phyloP scores from a whole-genome alignment of 2,329 filamentous ascomycete species.

The Penicillium sp. region DNA sequence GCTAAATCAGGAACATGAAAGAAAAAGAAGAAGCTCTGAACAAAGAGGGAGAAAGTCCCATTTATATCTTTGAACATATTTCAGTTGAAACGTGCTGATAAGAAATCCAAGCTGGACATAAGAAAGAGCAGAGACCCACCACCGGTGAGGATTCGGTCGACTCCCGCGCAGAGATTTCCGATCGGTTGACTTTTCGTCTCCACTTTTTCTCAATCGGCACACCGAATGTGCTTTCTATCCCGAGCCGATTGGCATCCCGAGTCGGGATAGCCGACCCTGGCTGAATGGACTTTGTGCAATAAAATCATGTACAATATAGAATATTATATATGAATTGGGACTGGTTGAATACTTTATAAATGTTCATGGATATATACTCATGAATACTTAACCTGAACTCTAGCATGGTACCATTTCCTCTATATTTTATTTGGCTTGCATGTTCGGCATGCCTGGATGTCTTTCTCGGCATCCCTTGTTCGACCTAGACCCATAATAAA shows the following conservation, averaged over 20 bases:
- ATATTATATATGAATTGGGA: background rate
- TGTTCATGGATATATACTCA: background rate
- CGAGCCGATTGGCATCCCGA: slow-evolving; percentile 9
- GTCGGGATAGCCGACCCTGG: slow-evolving; percentile 9
- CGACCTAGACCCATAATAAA: slow-evolving; percentile 7
- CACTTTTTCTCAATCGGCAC: slow-evolving; percentile 20
- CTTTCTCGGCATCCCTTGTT: slow-evolving; percentile 6
- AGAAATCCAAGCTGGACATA: background rate
- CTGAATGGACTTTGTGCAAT: background rate
- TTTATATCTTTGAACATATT: slow-evolving; percentile 12
- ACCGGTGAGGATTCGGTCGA: slow-evolving; percentile 16
- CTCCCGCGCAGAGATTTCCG: slow-evolving; percentile 15
- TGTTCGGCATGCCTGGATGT: background rate
- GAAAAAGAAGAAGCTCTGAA: background rate
- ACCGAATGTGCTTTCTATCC: slow-evolving; percentile 15
- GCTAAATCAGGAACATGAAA: background rate
- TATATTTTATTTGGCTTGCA: background rate
- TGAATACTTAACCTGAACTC: background rate
- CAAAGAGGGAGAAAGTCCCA: background rate
- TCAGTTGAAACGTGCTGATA: slow-evolving; percentile 8
- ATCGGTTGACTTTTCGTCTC: slow-evolving; percentile 11
- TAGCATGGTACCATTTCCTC: background rate
- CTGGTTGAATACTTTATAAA: too few relatives aligned
- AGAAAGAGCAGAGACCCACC: slow-evolving; percentile 9
- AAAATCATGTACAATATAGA: background rate